Percentiles rank a stretch among this genome's conserved stretches.
Evolutionary conservation across 768 basidiomycete genomes (phyloP).

Genomic region (Clathrus columnatus): DNA sequence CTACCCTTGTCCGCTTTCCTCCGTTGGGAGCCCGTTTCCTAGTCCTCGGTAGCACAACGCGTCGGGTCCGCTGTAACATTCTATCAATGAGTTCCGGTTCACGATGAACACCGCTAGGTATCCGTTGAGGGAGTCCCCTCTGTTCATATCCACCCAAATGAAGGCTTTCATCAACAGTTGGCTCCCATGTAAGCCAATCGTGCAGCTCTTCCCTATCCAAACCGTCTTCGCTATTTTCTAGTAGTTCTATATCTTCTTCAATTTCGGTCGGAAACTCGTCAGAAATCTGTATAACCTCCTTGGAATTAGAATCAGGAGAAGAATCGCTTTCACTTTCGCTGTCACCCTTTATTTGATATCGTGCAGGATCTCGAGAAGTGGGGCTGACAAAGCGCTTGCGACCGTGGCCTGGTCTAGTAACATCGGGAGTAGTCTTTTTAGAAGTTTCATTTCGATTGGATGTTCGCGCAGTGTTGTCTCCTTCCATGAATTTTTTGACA

Average conservation of each 20-base stretch:
- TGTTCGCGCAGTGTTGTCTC: slow-evolving; percentile 11
- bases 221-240: slow-evolving; percentile 21
- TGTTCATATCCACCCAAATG: neutral
- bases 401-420: slow-evolving; percentile 11
- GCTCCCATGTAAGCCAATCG: slow-evolving; percentile 22
- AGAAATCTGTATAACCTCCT: slow-evolving; percentile 13
- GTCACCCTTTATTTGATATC: slow-evolving; percentile 46
- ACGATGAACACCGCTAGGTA: slow-evolving; percentile 17
- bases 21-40: slow-evolving; percentile 18
- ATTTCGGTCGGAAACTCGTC: slow-evolving; percentile 6
- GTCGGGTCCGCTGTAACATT: slow-evolving; percentile 48
- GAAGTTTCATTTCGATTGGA: slow-evolving; percentile 39
- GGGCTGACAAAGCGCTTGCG: slow-evolving; percentile 8
- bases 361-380: neutral
- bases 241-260: slow-evolving; percentile 5
- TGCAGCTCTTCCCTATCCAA: slow-evolving; percentile 25
- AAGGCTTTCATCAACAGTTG: neutral
- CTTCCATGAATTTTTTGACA: slow-evolving; percentile 29
- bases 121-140: neutral
- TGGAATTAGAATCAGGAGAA: slow-evolving; percentile 8
- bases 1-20: neutral
- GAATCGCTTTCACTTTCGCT: slow-evolving; percentile 46
- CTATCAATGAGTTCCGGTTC: slow-evolving; percentile 55
- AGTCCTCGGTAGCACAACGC: slow-evolving; percentile 22
- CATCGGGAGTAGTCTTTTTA: slow-evolving; percentile 23